Evolutionary conservation across 371 early-diverging fungal species (phyloP).

Genomic region (Zychaea mexicana): DNA sequence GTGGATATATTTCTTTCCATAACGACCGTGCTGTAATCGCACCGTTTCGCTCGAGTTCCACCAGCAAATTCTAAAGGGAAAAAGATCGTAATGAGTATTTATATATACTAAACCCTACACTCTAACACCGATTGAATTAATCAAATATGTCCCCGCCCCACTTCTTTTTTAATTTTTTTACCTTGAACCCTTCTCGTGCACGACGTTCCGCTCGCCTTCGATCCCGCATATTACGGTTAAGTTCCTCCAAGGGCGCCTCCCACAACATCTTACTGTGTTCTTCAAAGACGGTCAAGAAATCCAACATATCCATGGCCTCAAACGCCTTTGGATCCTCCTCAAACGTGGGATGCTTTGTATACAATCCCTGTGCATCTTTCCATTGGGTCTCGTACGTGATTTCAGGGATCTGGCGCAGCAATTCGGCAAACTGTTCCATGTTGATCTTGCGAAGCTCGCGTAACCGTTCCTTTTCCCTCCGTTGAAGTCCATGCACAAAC

Average conservation of each 20-base stretch:
- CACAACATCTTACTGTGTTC: constrained; percentile 74
- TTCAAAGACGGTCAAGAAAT: constrained; percentile 81
- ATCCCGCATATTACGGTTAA: constrained; percentile 32
- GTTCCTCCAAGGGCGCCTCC: constrained; percentile 52
- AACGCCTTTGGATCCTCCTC: constrained; percentile 54
- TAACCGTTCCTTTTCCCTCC: constrained; percentile 66
- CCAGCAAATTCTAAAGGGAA: constrained; percentile 49
- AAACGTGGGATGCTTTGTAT: constrained; percentile 51
- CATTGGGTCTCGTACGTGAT: constrained; percentile 72
- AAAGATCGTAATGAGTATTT: constrained; percentile 19
- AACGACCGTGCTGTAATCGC: constrained; percentile 68
- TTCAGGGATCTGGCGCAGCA: constrained; percentile 60
- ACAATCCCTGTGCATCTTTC: constrained; percentile 64
- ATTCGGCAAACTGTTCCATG: constrained; percentile 60
- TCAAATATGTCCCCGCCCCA: too few species aligned
- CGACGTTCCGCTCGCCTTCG: constrained; percentile 67
- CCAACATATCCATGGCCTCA: constrained; percentile 76
- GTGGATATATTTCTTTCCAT: constrained; percentile 87
- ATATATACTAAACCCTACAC: not conserved
- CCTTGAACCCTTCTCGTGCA: constrained; percentile 67
- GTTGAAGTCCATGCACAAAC: constrained; percentile 58
- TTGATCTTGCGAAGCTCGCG: constrained; percentile 64
- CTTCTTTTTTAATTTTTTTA: constrained; percentile 11
- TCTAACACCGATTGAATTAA: too few species aligned
- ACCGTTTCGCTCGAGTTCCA: constrained; percentile 54